Evolutionary conservation across 2,329 filamentous ascomycete species (phyloP).

Genomic region (Cordyceps fumosorosea): DNA sequence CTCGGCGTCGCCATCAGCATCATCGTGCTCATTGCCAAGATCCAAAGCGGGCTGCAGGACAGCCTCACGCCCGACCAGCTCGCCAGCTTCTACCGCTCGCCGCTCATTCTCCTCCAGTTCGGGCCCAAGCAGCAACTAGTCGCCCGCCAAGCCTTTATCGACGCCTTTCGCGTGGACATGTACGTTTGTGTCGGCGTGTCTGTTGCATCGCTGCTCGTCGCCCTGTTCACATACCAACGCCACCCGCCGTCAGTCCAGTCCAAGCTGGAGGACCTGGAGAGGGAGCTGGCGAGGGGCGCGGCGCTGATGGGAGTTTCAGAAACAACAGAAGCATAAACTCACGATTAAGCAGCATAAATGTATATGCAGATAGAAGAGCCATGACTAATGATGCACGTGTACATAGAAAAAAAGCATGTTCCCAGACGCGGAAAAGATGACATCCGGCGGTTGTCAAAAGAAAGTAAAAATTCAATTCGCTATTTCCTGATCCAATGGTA

Average conservation of each 20-base stretch:
- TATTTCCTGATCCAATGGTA: conserved; percentile 6
- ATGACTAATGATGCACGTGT: not conserved
- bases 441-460: not conserved
- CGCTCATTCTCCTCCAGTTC: conserved; percentile 15
- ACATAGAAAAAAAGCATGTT: not conserved
- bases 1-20: conserved; percentile 21
- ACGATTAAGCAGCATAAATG: not conserved
- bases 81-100: conserved; percentile 16
- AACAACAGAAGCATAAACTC: not conserved
- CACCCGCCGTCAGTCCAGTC: conserved; percentile 18
- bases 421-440: not conserved
- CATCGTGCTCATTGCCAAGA: conserved; percentile 18
- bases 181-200: conserved; percentile 18
- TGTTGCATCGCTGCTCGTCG: conserved; percentile 11
- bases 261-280: conserved; percentile 20
- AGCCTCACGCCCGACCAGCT: conserved; percentile 15
- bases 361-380: not conserved
- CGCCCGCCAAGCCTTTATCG: conserved; percentile 16
- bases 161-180: conserved; percentile 18
- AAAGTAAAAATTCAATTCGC: conserved; percentile 1
- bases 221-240: conserved; percentile 18
- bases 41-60: conserved; percentile 14
- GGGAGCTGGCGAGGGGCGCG: conserved; percentile 10
- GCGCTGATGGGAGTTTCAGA: not conserved
- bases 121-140: conserved; percentile 12